phyloP scores from a whole-genome alignment of 2,329 filamentous ascomycete genomes.

The Macrophomina tecta region DNA sequence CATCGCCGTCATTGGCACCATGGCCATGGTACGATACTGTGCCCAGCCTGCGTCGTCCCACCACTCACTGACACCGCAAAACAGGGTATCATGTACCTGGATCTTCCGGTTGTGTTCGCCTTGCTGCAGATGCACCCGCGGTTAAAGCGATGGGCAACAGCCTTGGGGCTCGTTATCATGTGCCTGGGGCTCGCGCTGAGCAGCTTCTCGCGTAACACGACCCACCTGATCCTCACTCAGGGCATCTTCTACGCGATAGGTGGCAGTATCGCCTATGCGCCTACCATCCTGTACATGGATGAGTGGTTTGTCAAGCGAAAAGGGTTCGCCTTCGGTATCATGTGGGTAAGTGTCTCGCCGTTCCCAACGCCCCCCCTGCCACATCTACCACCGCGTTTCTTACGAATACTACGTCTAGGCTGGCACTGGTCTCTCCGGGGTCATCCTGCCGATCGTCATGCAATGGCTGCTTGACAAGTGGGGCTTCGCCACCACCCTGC shows the following conservation, averaged over 20 bases:
- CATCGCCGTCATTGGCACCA: constrained; percentile 70
- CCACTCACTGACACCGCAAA: background rate
- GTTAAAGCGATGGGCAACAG: constrained; percentile 38
- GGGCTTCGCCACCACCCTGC: constrained; percentile 50
- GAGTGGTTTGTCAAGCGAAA: constrained; percentile 67
- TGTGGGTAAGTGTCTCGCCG: constrained; percentile 51
- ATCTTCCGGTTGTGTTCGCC: constrained; percentile 48
- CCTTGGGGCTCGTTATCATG: constrained; percentile 45
- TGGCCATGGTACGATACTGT: constrained; percentile 58
- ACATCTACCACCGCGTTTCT: background rate
- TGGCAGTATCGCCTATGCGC: constrained; percentile 61
- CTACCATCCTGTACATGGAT: constrained; percentile 64
- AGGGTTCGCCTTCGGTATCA: constrained; percentile 65
- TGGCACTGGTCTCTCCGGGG: constrained; percentile 49
- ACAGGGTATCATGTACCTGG: constrained; percentile 53
- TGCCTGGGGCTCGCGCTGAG: constrained; percentile 44
- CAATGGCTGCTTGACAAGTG: constrained; percentile 46
- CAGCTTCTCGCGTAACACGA: constrained; percentile 60
- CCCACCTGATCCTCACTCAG: constrained; percentile 65
- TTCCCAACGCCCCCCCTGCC: no score
- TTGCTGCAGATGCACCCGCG: constrained; percentile 42
- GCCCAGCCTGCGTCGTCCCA: constrained; percentile 48
- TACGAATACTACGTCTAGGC: constrained; percentile 20
- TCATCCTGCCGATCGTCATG: constrained; percentile 51
- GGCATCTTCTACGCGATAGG: constrained; percentile 67